phyloP scores from a whole-genome alignment of 1,284 basidiomycete species.

The Phylloporus sp. region DNA sequence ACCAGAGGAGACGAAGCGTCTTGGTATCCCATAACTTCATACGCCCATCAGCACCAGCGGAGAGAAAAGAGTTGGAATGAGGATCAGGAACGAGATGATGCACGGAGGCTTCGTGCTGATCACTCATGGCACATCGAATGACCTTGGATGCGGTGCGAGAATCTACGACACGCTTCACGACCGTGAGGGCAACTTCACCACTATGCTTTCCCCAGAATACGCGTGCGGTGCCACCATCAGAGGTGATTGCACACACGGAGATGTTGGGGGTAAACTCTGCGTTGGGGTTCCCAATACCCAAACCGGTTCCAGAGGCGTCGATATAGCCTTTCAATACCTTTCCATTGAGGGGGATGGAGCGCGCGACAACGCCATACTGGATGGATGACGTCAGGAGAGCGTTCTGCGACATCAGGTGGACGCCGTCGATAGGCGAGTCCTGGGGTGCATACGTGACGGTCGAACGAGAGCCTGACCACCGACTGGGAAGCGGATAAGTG shows the following conservation, averaged over 20 bases:
- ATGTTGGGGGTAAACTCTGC: slow-evolving; percentile 76
- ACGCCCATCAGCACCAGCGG: slow-evolving; percentile 62
- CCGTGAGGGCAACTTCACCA: slow-evolving; percentile 71
- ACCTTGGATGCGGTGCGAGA: slow-evolving; percentile 51
- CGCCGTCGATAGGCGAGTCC: slow-evolving; percentile 54
- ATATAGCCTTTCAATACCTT: slow-evolving; percentile 75
- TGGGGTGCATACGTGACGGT: slow-evolving; percentile 67
- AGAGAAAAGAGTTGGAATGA: slow-evolving; percentile 45
- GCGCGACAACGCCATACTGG: slow-evolving; percentile 74
- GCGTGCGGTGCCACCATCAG: slow-evolving; percentile 69
- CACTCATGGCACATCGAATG: slow-evolving; percentile 50
- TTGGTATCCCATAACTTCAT: slow-evolving; percentile 75
- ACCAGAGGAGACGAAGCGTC: slow-evolving; percentile 61
- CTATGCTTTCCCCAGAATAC: slow-evolving; percentile 78
- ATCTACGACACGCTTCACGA: slow-evolving; percentile 62
- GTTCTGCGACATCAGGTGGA: slow-evolving; percentile 61
- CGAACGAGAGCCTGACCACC: slow-evolving; percentile 69
- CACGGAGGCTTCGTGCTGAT: slow-evolving; percentile 66
- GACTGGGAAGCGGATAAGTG: slow-evolving; percentile 46
- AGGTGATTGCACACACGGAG: slow-evolving; percentile 56
- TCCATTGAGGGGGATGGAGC: slow-evolving; percentile 74
- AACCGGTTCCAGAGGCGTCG: slow-evolving; percentile 65
- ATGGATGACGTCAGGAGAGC: slow-evolving; percentile 70
- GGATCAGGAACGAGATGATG: slow-evolving; percentile 55
- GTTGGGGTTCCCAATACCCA: slow-evolving; percentile 78